Percentiles rank a stretch among this genome's conserved stretches.
Evolutionary conservation across 2,329 filamentous ascomycete species (phyloP).

Genomic region (Trichothecium sympodiale): DNA sequence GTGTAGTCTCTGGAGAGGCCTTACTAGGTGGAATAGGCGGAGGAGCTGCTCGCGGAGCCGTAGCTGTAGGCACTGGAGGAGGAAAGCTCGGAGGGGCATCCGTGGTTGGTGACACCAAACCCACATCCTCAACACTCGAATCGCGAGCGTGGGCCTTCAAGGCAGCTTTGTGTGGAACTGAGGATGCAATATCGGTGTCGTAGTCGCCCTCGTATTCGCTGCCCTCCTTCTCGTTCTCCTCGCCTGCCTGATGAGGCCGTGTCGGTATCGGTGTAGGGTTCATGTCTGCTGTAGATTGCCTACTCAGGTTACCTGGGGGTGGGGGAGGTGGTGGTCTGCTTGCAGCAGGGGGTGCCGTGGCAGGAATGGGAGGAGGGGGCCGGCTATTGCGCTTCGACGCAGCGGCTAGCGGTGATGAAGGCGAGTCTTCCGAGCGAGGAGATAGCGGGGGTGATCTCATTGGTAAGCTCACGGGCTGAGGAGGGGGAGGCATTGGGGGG

Average conservation of each 20-base stretch:
- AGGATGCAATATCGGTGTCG: constrained; percentile 93
- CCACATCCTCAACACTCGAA: constrained; percentile 62
- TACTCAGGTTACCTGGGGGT: constrained; percentile 41
- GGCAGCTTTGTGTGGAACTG: constrained; percentile 87
- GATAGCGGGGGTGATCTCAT: constrained; percentile 21
- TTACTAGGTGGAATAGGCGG: constrained; percentile 51
- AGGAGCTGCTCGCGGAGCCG: constrained; percentile 48
- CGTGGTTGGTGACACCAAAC: constrained; percentile 42
- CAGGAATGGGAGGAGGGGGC: constrained; percentile 50
- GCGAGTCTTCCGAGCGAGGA: constrained; percentile 27
- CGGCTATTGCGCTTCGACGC: constrained; percentile 45
- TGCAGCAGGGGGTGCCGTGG: constrained; percentile 39
- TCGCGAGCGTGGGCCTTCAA: constrained; percentile 72
- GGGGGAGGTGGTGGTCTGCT: constrained; percentile 57
- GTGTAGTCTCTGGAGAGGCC: constrained; percentile 39
- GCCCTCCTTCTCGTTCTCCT: constrained; percentile 65
- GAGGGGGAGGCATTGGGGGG: constrained; percentile 32
- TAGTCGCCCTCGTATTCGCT: constrained; percentile 97
- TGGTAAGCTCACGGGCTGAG: constrained; percentile 6
- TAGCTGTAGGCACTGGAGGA: constrained; percentile 44
- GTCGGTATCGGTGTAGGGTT: constrained; percentile 31
- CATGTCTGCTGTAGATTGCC: constrained; percentile 48
- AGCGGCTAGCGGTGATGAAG: constrained; percentile 30
- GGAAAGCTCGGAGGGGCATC: constrained; percentile 34
- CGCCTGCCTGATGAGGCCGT: constrained; percentile 33